Base-by-base conservation (phyloP, 2,329 filamentous ascomycete genomes). In the Cadophora sp. region DNA sequence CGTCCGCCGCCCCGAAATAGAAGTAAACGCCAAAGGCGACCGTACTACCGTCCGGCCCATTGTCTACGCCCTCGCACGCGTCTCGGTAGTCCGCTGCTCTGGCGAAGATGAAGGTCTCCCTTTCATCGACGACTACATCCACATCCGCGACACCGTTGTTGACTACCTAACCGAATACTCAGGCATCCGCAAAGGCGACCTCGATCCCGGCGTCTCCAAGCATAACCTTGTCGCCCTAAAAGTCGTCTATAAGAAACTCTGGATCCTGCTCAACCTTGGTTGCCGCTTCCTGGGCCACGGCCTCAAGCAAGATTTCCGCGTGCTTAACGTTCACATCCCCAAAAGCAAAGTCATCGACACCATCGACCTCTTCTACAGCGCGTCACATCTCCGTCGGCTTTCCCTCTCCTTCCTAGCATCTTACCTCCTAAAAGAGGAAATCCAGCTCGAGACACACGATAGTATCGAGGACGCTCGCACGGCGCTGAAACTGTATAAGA, bases 101-200 rank as follows among this genome's bases (percentile, higher is more conserved):
- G 95, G 94, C 24, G 86, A 90, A 71, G 83, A 91, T 48, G 93
- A 97, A 78, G 94, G 94, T 0, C 79, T 91, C 0, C 93, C 96
- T 0, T 98, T 98, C 77, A 97, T 99, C 71, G 96, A 99, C 77
- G 96, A 99, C 80, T 99, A 99, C 79, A 97, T 99, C 70, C 89
- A 90, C 37, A 95, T 97, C 75, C 90, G 90, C 69, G 96, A 98
- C 77, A 90, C 91, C 0, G 93, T 99, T 27, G 92, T 98, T 68
- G 96, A 99, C 81, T 97, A 98, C 77, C 84, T 99, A 46, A 99
- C 97, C 0, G 91, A 92, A 55, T 98, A 93, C 82, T 98, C 95
- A 0, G 96, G 96, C 51, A 97, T 99, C 73, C 91, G 91, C 4
- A 87, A 91, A 1, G 91, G 91, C 26, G 96, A 99, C 76, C 84